Base-by-base conservation (phyloP, 2,329 filamentous ascomycete genomes). In the Ilyonectria robusta region DNA sequence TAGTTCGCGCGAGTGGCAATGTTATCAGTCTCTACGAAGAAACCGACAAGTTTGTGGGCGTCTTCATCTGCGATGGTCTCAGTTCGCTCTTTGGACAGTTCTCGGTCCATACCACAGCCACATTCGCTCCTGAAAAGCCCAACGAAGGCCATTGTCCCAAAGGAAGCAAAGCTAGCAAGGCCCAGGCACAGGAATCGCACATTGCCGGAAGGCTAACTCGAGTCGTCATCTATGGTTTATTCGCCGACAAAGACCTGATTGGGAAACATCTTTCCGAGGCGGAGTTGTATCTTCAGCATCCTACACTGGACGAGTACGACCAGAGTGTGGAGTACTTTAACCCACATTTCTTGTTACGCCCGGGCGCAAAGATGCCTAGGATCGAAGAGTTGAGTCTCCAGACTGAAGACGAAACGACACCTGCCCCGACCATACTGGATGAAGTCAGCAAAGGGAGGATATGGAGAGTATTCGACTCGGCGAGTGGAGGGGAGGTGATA, bases 331-430 rank as follows among this genome's bases (percentile, higher is more conserved):
- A 33, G 37, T 68, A 68, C n/a, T 47, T 48, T 13, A 68, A 65
- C 21, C 66, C 66, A 6, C 66, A 68, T 33, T 42, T 48, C 40
- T 54, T 68, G 2, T 17, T 68, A 17, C 57, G 62, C 2, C 66
- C 66, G 19, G 62, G 66, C 4, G 44, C 62, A 4, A 15, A 59
- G 19, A 68, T 68, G 66, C 66, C 66, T 4, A 35, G 10, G 19
- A 26, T 68, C 6, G 66, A 62, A 17, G 57, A 57, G 3, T 44
- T 65, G 15, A 3, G 23, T 50, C 23, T 62, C 40, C n/a, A 31
- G n/a, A 4, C 6, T 17, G 44, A 57, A 21, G 31, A 33, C 8
- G 31, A 33, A 40, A 33, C 11, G 15, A 6, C 23, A 46, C 9
- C 15, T 21, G 9, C 15, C 26, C 19, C 10, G 13, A n/a, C 17